These are phyloP conservation scores for Wickerhamiella musiphila DNA, from an alignment of 805 yeast species.

Conservation along the genomic window DNA sequence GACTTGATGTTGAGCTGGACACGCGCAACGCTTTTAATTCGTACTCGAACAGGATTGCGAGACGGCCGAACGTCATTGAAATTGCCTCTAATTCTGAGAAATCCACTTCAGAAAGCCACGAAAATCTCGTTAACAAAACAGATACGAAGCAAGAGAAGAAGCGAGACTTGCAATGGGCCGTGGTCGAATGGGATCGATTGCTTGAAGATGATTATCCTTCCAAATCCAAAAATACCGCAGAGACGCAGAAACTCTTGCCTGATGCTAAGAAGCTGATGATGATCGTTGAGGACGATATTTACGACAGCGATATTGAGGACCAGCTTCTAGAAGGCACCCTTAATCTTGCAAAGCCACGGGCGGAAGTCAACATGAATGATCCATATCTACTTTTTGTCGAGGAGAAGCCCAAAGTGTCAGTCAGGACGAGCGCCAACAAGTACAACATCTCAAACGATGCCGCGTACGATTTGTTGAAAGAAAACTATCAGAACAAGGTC, in stretches of 20 bases:
- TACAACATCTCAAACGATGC: conserved; percentile 81
- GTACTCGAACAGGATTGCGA: conserved; percentile 1
- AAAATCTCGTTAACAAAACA: too few relatives aligned
- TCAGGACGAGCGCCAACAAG: conserved; percentile 34
- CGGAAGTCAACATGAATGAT: conserved; percentile 70
- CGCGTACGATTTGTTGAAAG: conserved; percentile 65
- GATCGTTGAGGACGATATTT: conserved; percentile 19
- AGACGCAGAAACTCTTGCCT: conserved; percentile 13
- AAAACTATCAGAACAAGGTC: conserved; percentile 77
- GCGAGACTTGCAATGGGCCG: conserved; percentile 6
- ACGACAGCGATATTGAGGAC: conserved; percentile 32
- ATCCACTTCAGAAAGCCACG: not conserved
- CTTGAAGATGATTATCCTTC: conserved; percentile 38
- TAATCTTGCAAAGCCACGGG: conserved; percentile 12
- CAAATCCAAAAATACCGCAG: too few relatives aligned
- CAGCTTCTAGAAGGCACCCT: conserved; percentile 55
- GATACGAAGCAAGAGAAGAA: not conserved
- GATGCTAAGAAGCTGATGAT: conserved; percentile 1
- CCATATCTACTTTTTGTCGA: conserved; percentile 55
- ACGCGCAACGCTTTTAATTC: conserved; percentile 35
- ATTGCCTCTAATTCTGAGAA: too few relatives aligned
- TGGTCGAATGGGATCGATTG: conserved; percentile 20
- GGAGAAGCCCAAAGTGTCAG: conserved; percentile 27
- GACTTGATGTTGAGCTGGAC: conserved; percentile 48
- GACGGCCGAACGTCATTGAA: not conserved